Evolutionary conservation across 2,329 filamentous ascomycete species (phyloP).

Genomic region (Lasiodiplodia hormozganensis): DNA sequence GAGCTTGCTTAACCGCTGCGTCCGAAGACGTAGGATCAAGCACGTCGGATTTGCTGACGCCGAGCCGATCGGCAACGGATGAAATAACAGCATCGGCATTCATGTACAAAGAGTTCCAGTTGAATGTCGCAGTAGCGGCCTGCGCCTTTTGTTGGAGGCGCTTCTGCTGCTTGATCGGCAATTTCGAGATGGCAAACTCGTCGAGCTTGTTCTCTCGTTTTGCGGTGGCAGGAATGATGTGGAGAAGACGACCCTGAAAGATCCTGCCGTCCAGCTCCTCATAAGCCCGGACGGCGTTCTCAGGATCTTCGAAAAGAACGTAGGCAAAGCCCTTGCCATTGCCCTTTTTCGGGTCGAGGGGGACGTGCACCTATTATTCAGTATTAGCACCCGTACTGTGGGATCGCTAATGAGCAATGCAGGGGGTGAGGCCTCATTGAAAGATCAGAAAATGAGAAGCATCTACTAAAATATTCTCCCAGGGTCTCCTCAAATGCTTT

Average conservation of each 20-base stretch:
- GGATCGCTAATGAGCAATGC: conserved; percentile 25
- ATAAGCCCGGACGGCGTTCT: conserved; percentile 79
- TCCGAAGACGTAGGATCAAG: conserved; percentile 95
- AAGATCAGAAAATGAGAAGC: conserved; percentile 84
- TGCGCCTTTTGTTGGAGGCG: conserved; percentile 85
- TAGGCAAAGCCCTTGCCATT: conserved; percentile 90
- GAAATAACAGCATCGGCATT: conserved; percentile 92
- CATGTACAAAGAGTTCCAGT: conserved; percentile 99
- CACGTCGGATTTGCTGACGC: conserved; percentile 88
- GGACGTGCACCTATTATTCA: conserved; percentile 78
- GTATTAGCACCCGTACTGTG: conserved; percentile 32
- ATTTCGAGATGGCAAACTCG: conserved; percentile 86
- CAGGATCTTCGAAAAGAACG: conserved; percentile 76
- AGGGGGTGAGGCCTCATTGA: neutral
- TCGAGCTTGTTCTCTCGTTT: conserved; percentile 85
- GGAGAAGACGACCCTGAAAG: conserved; percentile 91
- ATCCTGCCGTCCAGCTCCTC: conserved; percentile 79
- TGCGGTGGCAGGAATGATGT: conserved; percentile 83
- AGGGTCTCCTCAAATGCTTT: conserved; percentile 86
- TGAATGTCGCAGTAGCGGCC: conserved; percentile 80
- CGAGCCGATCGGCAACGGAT: conserved; percentile 84
- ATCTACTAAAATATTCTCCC: conserved; percentile 99
- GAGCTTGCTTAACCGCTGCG: conserved; percentile 93
- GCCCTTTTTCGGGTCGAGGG: conserved; percentile 72
- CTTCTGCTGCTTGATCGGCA: conserved; percentile 94